These are phyloP conservation scores for Climacium dendroides DNA, from an alignment of 225 moss, liverwort and hornwort species.

Conservation along the genomic window DNA sequence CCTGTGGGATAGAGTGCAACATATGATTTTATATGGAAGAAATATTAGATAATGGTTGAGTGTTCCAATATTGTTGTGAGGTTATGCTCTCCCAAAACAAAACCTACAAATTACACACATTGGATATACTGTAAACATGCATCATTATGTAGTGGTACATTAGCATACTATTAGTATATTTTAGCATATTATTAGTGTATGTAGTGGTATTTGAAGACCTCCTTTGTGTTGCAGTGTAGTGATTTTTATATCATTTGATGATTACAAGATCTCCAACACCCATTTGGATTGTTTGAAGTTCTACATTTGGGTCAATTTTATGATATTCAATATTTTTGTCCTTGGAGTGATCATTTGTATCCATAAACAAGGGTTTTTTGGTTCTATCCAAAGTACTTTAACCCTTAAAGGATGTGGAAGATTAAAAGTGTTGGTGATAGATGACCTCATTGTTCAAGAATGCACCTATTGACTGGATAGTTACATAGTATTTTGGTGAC, in stretches of 20 bases:
- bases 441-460: too few species aligned
- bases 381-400: background rate
- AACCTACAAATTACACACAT: background rate
- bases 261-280: background rate
- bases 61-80: background rate
- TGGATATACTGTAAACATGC: background rate
- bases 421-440: too few species aligned
- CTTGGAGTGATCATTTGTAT: too few species aligned
- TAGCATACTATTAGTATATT: background rate
- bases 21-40: background rate
- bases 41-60: background rate
- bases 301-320: background rate
- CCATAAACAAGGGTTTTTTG: background rate
- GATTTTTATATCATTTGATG: background rate
- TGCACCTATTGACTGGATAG: too few species aligned
- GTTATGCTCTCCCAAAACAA: background rate
- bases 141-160: background rate
- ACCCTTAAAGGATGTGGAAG: accelerated
- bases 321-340: background rate
- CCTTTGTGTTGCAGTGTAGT: background rate
- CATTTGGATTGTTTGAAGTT: background rate
- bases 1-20: background rate
- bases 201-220: background rate
- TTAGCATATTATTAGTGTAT: background rate
- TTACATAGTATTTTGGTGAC: too few species aligned